Base-by-base conservation (phyloP, 352 stramenopile species). In the Blastocystis sp. region DNA sequence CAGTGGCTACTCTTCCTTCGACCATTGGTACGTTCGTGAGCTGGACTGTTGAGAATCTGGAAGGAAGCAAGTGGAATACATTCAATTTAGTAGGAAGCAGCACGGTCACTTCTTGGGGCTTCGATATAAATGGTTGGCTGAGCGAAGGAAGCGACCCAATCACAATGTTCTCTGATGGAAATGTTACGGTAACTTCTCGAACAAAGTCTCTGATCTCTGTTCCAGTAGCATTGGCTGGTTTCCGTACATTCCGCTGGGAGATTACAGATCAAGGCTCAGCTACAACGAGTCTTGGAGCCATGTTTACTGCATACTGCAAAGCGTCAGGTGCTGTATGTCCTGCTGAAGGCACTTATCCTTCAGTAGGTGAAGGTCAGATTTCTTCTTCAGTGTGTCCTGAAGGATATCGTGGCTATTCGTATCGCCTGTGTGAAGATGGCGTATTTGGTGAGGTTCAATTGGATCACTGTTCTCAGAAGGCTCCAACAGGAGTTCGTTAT, bases 31-130 rank as follows among this genome's bases (percentile, higher is more conserved):
- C 51, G 9, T 42, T 12, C 16, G 11, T 83, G 27, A 43, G 66
- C 11, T 83, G 71, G 71, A 59, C 49, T 46, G 71, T 83, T 52
- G 71, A 83, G 54, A 83, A 83, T 63, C 11, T 83, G 71, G 71
- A 67, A 42, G 71, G 71, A 39, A 67, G 43, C 21, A 29, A 21
- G 2, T 80, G 46, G 32, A 65, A 27, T 9, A 61, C 69, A 27
- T 59, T 63, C 51, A 29, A 32, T 9, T 35, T 63, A 42, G 11
- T 63, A 27, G 69, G 59, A 29, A 35, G 14, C 59, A 43, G 2
- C 35, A 74, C 63, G 6, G 59, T 69, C 3, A 39, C 16, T 39
- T 21, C 16, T 5, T 43, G 24, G 24, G 59, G 59, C 14, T 69
- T 69, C 59, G 32, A 35, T 6, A 21, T 69, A 5, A 39, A 69